Evolutionary conservation across 2,329 filamentous ascomycete species (phyloP).

Genomic region (Tolypocladium paradoxum): DNA sequence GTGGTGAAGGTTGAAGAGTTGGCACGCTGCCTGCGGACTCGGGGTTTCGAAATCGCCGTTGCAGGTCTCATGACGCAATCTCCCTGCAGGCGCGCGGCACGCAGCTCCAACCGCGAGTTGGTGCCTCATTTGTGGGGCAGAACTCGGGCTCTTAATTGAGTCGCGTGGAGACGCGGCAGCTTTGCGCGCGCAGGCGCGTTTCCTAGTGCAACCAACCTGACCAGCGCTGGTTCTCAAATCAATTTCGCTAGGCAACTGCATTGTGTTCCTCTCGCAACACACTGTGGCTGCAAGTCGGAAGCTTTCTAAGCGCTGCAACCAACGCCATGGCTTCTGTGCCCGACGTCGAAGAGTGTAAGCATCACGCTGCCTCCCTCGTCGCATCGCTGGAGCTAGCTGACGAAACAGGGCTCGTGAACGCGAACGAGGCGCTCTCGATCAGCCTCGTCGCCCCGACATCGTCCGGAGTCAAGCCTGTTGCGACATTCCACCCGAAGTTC

Average conservation of each 20-base stretch:
- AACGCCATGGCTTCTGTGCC: constrained; percentile 18
- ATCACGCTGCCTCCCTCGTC: neutral
- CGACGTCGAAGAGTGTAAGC: constrained; percentile 23
- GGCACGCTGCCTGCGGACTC: neutral
- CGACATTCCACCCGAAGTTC: constrained; percentile 71
- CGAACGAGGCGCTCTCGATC: constrained; percentile 53
- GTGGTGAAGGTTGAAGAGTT: neutral
- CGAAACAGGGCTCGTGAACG: constrained; percentile 43
- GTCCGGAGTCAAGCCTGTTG: constrained; percentile 42
- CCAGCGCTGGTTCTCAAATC: neutral
- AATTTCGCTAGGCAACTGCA: neutral
- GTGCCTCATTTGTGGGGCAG: constrained; percentile 10
- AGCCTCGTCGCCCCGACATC: constrained; percentile 43
- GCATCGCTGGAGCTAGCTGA: neutral
- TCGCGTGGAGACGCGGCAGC: constrained; percentile 10
- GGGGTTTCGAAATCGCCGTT: neutral
- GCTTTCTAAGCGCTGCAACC: neutral
- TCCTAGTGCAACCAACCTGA: neutral
- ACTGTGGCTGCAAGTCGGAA: neutral
- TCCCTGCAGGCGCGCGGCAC: neutral
- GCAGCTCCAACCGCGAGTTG: neutral
- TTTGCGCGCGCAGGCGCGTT: constrained; percentile 4
- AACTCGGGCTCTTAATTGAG: constrained; percentile 11
- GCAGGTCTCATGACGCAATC: constrained; percentile 6
- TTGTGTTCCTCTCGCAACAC: neutral